Evolutionary conservation across 2,329 filamentous ascomycete genomes (phyloP).

Genomic region (Fusarium staphyleae): DNA sequence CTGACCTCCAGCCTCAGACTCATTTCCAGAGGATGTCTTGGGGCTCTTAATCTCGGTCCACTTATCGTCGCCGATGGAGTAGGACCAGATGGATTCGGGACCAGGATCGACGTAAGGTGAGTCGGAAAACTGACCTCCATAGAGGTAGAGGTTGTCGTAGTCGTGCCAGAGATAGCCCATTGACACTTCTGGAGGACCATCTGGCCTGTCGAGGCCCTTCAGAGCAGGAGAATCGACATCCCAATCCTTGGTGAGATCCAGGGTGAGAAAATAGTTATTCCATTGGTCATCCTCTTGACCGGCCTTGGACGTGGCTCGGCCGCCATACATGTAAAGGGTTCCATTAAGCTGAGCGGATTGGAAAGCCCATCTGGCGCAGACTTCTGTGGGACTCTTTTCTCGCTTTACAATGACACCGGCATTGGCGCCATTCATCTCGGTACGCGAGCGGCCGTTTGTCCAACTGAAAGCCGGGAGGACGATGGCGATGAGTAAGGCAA

Average conservation of each 20-base stretch:
- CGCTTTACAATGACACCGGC: slow-evolving; percentile 53
- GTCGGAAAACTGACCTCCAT: slow-evolving; percentile 77
- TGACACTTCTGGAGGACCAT: slow-evolving; percentile 73
- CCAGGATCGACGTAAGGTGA: slow-evolving; percentile 62
- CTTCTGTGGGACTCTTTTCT: slow-evolving; percentile 47
- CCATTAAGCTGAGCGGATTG: slow-evolving; percentile 76
- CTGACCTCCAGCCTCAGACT: slow-evolving; percentile 61
- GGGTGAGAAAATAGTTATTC: slow-evolving; percentile 76
- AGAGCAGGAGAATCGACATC: slow-evolving; percentile 68
- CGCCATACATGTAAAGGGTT: slow-evolving; percentile 79
- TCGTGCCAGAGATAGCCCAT: slow-evolving; percentile 81
- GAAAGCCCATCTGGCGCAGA: slow-evolving; percentile 71
- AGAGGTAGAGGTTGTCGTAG: slow-evolving; percentile 72
- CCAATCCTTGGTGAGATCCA: slow-evolving; percentile 80
- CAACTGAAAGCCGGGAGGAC: slow-evolving; percentile 57
- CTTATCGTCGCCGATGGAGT: slow-evolving; percentile 62
- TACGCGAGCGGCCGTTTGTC: slow-evolving; percentile 47
- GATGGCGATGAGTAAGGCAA: slow-evolving; percentile 59
- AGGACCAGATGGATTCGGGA: slow-evolving; percentile 73
- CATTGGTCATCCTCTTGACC: slow-evolving; percentile 70
- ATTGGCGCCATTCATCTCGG: slow-evolving; percentile 54
- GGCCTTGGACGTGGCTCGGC: slow-evolving; percentile 64
- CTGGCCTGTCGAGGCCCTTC: slow-evolving; percentile 67
- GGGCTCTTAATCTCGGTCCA: slow-evolving; percentile 72
- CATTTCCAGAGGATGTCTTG: slow-evolving; percentile 67